These are phyloP conservation scores for Hsuehochloa calcarea DNA, from an alignment of 176 grass and related monocot genomes.

Conservation along the genomic window DNA sequence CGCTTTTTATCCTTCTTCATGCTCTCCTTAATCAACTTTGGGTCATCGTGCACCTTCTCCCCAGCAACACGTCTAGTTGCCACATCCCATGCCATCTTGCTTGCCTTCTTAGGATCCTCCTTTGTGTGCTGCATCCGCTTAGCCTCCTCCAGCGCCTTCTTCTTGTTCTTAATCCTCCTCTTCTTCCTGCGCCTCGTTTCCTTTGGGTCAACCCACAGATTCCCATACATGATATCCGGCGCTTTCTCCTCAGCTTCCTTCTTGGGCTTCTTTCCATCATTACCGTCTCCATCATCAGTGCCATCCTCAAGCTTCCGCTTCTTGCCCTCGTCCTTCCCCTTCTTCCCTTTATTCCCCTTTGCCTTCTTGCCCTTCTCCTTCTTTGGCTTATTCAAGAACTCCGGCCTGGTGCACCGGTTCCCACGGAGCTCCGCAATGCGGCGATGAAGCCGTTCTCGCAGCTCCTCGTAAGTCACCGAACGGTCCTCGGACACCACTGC, in stretches of 20 bases:
- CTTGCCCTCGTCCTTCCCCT: slow-evolving; percentile 29
- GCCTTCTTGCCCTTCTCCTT: slow-evolving; percentile 62
- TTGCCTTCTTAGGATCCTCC: slow-evolving; percentile 68
- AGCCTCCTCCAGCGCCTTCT: slow-evolving; percentile 65
- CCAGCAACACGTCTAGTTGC: slow-evolving; percentile 68
- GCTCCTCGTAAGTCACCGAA: slow-evolving; percentile 81
- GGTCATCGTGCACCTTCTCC: slow-evolving; percentile 90
- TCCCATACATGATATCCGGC: slow-evolving; percentile 61
- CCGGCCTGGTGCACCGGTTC: slow-evolving; percentile 65
- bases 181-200: slow-evolving; percentile 63
- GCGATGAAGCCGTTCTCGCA: slow-evolving; percentile 48
- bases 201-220: slow-evolving; percentile 61
- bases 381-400: slow-evolving; percentile 50
- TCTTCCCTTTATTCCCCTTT: slow-evolving; percentile 34
- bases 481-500: slow-evolving; percentile 42
- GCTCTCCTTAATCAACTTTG: slow-evolving; percentile 76
- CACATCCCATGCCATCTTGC: slow-evolving; percentile 65
- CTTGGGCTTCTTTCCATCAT: slow-evolving; percentile 48
- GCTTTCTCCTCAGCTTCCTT: slow-evolving; percentile 38
- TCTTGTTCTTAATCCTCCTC: slow-evolving; percentile 67
- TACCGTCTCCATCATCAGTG: slow-evolving; percentile 25
- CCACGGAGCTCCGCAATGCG: slow-evolving; percentile 62
- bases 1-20: slow-evolving; percentile 81
- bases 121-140: slow-evolving; percentile 65
- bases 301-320: slow-evolving; percentile 62